These are phyloP conservation scores for Lotmaria passim DNA, from an alignment of 208 protist species.

Conservation along the genomic window DNA sequence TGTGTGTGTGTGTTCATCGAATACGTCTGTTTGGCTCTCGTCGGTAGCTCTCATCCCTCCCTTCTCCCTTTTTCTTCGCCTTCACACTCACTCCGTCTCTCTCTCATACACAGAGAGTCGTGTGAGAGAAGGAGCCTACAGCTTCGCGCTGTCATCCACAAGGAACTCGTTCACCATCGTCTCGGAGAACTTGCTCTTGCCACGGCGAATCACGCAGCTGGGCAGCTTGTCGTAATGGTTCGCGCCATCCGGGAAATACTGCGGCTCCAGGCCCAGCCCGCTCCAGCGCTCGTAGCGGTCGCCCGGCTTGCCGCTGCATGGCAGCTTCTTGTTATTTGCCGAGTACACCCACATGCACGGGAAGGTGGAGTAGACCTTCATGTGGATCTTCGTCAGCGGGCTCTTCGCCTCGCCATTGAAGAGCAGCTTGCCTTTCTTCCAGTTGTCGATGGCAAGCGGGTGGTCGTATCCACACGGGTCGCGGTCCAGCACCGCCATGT, in stretches of 20 bases:
- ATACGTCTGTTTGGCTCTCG: not conserved
- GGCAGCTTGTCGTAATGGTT: constrained; percentile 54
- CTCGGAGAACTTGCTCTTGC: constrained; percentile 53
- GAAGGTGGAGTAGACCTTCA: constrained; percentile 69
- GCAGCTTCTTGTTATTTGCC: constrained; percentile 56
- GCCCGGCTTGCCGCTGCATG: constrained; percentile 41
- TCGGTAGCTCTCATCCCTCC: no score
- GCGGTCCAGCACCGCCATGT: constrained; percentile 40
- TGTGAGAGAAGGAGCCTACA: constrained; percentile 4
- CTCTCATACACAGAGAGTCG: not conserved
- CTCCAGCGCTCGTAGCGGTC: constrained; percentile 60
- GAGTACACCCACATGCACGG: constrained; percentile 75
- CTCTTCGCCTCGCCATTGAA: constrained; percentile 57
- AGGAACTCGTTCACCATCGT: constrained; percentile 60
- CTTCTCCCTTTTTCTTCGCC: not conserved
- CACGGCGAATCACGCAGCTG: constrained; percentile 38
- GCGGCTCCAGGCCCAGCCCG: constrained; percentile 49
- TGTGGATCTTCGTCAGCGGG: constrained; percentile 51
- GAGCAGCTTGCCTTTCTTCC: constrained; percentile 35
- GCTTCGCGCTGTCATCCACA: constrained; percentile 23
- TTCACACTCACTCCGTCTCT: not conserved
- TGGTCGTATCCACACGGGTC: constrained; percentile 69
- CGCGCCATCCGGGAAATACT: constrained; percentile 48
- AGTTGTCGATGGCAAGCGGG: constrained; percentile 48
- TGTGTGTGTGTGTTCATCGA: not conserved